A percentile compares a stretch with the other conserved stretches of the same genome.
Evolutionary conservation across 495 filamentous ascomycete genomes (phyloP).

Genomic region (Tirmania nivea): DNA sequence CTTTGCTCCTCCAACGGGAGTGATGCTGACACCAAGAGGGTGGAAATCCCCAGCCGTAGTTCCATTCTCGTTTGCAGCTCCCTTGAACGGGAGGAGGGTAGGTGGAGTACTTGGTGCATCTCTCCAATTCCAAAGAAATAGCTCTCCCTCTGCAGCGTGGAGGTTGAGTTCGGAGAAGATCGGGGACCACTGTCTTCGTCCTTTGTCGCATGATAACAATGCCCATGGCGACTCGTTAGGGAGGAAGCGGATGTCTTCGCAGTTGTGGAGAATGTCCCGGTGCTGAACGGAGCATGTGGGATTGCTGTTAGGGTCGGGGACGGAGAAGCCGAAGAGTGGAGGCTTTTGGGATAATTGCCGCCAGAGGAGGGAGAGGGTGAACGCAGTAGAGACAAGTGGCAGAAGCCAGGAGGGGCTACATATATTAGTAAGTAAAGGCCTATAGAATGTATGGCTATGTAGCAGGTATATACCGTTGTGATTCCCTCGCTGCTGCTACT

Average conservation of each 20-base stretch:
- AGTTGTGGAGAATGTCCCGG: slow-evolving; percentile 7
- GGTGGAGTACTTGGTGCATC: slow-evolving; percentile 4
- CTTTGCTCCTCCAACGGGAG: neutral
- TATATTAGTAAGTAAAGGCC: too few relatives aligned
- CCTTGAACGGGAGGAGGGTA: slow-evolving; percentile 2
- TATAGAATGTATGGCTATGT: too few relatives aligned
- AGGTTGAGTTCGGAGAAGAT: slow-evolving; percentile 3
- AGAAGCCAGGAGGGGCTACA: too few relatives aligned
- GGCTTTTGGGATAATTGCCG: slow-evolving; percentile 12
- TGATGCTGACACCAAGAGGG: slow-evolving; percentile 7
- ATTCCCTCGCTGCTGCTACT: too few relatives aligned
- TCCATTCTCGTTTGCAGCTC: neutral
- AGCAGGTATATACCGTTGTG: too few relatives aligned
- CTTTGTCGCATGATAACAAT: slow-evolving; percentile 13
- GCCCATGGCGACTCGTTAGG: slow-evolving; percentile 10
- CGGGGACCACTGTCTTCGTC: slow-evolving; percentile 14
- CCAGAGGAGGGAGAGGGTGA: slow-evolving; percentile 8
- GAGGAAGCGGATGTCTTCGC: slow-evolving; percentile 13
- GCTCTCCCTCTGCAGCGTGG: slow-evolving; percentile 2
- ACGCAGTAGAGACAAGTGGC: neutral
- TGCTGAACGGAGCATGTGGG: slow-evolving; percentile 10
- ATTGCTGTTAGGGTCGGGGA: slow-evolving; percentile 4
- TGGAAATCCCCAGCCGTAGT: slow-evolving; percentile 10
- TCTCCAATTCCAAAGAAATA: slow-evolving; percentile 12
- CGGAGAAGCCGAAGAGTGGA: slow-evolving; percentile 9